phyloP scores from a whole-genome alignment of 225 moss, liverwort and hornwort genomes.

The Climacium dendroides region DNA sequence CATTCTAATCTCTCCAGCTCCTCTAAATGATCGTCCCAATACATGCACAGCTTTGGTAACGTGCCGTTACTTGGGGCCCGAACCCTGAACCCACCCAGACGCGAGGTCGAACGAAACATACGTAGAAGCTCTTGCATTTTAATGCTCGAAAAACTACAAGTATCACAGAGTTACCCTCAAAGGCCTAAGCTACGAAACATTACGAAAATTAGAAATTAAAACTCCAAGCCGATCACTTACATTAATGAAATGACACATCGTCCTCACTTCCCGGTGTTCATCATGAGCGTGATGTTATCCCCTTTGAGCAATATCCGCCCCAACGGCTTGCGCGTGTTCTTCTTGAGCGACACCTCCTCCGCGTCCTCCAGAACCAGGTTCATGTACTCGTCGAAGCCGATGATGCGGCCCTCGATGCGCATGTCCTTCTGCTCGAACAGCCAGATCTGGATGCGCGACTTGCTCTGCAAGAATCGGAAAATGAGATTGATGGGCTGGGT shows the following conservation, averaged over 20 bases:
- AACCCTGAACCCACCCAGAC: not conserved
- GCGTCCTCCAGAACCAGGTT: slow-evolving; percentile 46
- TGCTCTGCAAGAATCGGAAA: slow-evolving; percentile 42
- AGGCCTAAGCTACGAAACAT: not conserved
- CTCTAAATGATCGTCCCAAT: not conserved
- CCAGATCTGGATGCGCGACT: slow-evolving; percentile 46
- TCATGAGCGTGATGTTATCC: slow-evolving; percentile 42
- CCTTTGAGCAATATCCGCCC: slow-evolving; percentile 39
- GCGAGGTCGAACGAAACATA: not conserved
- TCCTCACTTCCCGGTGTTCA: slow-evolving; percentile 36
- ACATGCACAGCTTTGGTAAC: not conserved
- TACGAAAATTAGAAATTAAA: not conserved
- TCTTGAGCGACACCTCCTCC: slow-evolving; percentile 42
- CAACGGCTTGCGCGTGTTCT: slow-evolving; percentile 44
- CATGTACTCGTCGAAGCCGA: slow-evolving; percentile 53
- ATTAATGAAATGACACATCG: not conserved
- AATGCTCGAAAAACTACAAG: not conserved
- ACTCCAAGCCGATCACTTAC: not conserved
- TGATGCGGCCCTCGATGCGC: slow-evolving; percentile 46
- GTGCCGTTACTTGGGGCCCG: not conserved
- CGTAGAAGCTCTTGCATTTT: not conserved
- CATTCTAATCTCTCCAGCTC: not conserved
- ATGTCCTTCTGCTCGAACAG: slow-evolving; percentile 50
- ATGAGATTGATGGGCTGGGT: slow-evolving; percentile 75
- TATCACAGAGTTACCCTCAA: not conserved